Base-by-base conservation (phyloP, 805 yeast species). In the Lipomyces oligophaga region DNA sequence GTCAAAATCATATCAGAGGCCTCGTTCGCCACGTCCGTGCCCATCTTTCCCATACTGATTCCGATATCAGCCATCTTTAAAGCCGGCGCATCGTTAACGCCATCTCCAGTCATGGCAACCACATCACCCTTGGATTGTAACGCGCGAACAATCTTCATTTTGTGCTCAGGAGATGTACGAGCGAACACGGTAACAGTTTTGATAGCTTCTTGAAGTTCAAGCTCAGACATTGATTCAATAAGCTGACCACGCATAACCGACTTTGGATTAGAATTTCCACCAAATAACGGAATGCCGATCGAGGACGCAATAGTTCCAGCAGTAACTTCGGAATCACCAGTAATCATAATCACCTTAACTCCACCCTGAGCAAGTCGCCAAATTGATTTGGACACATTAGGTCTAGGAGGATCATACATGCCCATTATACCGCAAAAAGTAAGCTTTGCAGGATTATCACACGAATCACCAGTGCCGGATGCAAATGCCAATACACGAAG, bases 61-160 rank as follows among this genome's bases (percentile, higher is more conserved):
- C 97, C 97, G 58, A 89, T 89, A 68, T 89, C 96, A 2, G 97
- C 97, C 58, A 89, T 74, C 64, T 90, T 89, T 59, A 90, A 74
- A 4, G 97, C 97, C n/a, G 97, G 97, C 0, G 97, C 97, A 72
- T 89, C 97, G 65, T 89, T 89, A 11, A 90, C 96, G 68, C 97
- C 97, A 68, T 89, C 97, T 58, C 98, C 98, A n/a, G 97, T 89
- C 96, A 90, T 89, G 20, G 97, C 98, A 42, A 90, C 97, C 53
- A 90, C 81, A 65, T 90, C 95, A 41, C 96, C 96, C 63, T 95
- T 77, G 88, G 93, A 77, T 65, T 89, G 95, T 54, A 89, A 73
- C 0, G 96, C 96, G 61, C 84, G 79, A 27, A 89, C 95, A 66
- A 89, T 89, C 50, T 84, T 76, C 52, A 89, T 82, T 63, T 89